Percentiles rank a stretch among this genome's conserved stretches.
These are phyloP conservation scores for Paspalum notatum DNA, from an alignment of 176 grass and related monocot genomes.

Conservation along the genomic window DNA sequence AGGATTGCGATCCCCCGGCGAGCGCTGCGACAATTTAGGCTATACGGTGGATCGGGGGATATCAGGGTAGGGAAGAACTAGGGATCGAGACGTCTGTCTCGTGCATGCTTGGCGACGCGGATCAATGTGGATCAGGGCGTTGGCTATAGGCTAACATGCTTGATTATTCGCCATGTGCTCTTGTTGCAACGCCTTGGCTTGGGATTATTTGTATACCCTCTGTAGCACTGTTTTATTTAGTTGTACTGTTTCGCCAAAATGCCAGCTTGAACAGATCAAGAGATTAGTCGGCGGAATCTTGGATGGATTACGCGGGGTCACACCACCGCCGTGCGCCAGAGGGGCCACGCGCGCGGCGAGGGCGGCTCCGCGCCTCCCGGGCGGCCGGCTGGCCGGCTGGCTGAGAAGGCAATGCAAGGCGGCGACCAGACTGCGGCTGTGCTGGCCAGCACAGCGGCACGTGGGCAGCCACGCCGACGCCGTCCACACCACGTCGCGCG, in stretches of 20 bases:
- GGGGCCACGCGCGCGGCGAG: not conserved
- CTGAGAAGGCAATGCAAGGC: not conserved
- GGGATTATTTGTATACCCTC: not conserved
- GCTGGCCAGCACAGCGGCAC: not conserved
- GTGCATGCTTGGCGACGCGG: not conserved
- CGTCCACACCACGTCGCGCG: not conserved
- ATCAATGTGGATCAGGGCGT: constrained; percentile 11
- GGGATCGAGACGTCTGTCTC: too few relatives aligned
- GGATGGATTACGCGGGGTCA: not conserved
- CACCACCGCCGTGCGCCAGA: not conserved
- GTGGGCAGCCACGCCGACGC: not conserved
- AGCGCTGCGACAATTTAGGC: constrained; percentile 30
- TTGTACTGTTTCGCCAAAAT: not conserved
- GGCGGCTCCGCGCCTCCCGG: constrained; percentile 3
- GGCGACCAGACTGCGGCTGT: not conserved
- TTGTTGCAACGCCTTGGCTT: not conserved
- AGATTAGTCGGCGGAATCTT: not conserved
- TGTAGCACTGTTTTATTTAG: not conserved
- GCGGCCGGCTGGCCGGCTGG: not conserved
- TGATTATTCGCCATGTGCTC: not conserved
- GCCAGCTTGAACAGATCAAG: not conserved
- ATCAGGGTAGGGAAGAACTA: too few relatives aligned
- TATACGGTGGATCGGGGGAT: constrained; percentile 17
- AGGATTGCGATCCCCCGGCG: not conserved
- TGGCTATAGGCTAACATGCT: not conserved